Evolutionary conservation across 805 yeast species (phyloP), one percentile per base, ranked within the genome.

Genomic region (Starmerella bombicola): DNA sequence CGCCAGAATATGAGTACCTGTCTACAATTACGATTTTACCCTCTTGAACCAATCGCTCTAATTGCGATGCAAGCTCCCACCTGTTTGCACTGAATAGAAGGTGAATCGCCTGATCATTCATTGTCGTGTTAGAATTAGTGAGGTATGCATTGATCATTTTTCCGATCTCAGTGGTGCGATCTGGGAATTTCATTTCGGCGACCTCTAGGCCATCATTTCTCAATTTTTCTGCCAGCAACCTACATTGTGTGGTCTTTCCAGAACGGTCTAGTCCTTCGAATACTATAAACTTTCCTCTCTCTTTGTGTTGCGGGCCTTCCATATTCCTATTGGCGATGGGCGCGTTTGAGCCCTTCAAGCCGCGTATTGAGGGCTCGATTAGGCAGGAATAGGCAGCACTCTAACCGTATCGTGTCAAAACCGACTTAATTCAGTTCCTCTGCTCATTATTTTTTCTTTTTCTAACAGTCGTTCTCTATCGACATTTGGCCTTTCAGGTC

Each of bases 231-330:
- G 63, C 51, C 8, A 80, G 51, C 3, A 55, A 49, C 3, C 59
- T 55, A 5, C 79, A 70, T 56, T 91, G 98, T 0, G 96, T 85
- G 3, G 95, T 74, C 55, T 91, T 91, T 0, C 99, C 99, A 0
- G 96, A 79, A 37, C 99, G 64, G 55, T 91, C 99, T 1, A 91
- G 71, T 0, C 99, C 99, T 60, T 91, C 99, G 2, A 91, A 68
- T 1, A 84, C 70, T 18, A 91, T 78, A 29, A 91, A 63, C 34
- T 71, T 68, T 2, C 96, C 97, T 47, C 95, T 47, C 52, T n/a
- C n/a, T n/a, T n/a, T n/a, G n/a, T n/a, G n/a, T n/a, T n/a, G n/a
- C n/a, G 42, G 43, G 12, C 9, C 13, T 9, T 10, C 28, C 13
- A 24, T 13, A 13, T 9, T 24, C 12, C 9, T n/a, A n/a, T n/a